Base-by-base conservation (phyloP, 2,329 filamentous ascomycete genomes). In the Didymella glomerata region DNA sequence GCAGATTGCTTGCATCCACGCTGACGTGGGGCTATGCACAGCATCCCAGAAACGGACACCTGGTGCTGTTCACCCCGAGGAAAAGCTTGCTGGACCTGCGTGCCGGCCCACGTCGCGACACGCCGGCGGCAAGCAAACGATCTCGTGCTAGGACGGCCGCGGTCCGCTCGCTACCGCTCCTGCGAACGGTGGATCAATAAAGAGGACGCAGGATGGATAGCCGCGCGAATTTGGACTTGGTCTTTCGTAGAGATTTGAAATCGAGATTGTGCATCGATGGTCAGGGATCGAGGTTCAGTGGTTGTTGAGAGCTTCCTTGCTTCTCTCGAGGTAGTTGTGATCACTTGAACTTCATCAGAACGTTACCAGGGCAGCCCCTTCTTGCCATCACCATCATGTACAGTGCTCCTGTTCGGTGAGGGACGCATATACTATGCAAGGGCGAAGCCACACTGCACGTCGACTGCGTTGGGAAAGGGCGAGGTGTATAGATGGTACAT, bases 131-230 rank as follows among this genome's bases (percentile, higher is more conserved):
- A 22, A 11, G 34, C 44, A 30, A 2, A 38, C 46, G 34, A 42
- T 27, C n/a, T 32, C 20, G 27, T 50, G 8, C 32, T 32, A 28
- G 51, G 28, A 32, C 42, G 42, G 42, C 54, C 32, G 47, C 55
- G 49, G 45, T 59, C 56, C 50, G 56, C 56, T 59, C 50, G 56
- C 46, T 59, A 54, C 56, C 56, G 41, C 24, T 50, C 4, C 48
- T 46, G 20, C 22, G 24, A 18, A 20, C 30, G 14, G 38, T 36
- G 56, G 56, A 45, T 57, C 36, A 34, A 42, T 34, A n/a, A 27
- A 25, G n/a, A 24, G 30, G 14, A 16, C n/a, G 20, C 24, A 10
- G 50, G 22, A n/a, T 7, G 24, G 22, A 3, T 10, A 22, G 44
- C 32, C 24, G 50, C 42, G 22, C n/a, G 18, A 27, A 4, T 36